These are phyloP conservation scores for Gynandropsis gynandra DNA, from an alignment of 345 rosid species.

Conservation along the genomic window DNA sequence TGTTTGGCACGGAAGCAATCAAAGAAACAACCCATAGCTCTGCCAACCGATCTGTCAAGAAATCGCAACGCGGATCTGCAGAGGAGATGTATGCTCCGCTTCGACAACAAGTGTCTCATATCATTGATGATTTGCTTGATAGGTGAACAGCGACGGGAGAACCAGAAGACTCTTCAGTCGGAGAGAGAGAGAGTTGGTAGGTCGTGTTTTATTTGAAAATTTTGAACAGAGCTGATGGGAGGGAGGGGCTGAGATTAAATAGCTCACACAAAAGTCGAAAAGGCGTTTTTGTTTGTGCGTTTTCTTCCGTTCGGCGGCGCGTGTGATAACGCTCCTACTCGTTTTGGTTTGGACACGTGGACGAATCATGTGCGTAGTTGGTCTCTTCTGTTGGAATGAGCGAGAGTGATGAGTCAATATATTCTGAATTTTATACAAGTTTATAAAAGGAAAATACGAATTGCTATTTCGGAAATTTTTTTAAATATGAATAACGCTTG, in stretches of 20 bases:
- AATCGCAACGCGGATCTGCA: constrained; percentile 34
- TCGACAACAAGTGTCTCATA: constrained; percentile 41
- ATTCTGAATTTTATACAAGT: no score
- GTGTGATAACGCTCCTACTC: no score
- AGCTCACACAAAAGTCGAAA: no score
- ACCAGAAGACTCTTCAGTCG: constrained; percentile 5
- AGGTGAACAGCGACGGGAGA: constrained; percentile 1
- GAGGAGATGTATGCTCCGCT: constrained; percentile 27
- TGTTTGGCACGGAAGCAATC: constrained; percentile 59
- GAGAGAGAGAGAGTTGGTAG: background rate
- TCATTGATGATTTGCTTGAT: constrained; percentile 22
- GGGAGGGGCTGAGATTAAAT: constrained; percentile 16
- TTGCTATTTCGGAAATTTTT: no score
- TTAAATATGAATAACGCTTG: no score
- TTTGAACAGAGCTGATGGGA: constrained; percentile 24
- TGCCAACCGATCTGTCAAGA: constrained; percentile 19
- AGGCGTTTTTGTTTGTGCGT: constrained; percentile 3
- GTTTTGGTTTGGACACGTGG: no score
- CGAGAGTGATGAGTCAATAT: no score
- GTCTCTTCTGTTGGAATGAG: no score
- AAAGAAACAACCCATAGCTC: constrained; percentile 79
- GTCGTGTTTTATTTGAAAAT: constrained; percentile 17
- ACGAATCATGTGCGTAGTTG: no score
- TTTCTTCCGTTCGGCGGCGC: background rate
- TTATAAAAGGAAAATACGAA: no score